Evolutionary conservation across 2,329 filamentous ascomycete genomes (phyloP), one percentile per base, ranked within the genome.

Genomic region (Anthostomella pinea): DNA sequence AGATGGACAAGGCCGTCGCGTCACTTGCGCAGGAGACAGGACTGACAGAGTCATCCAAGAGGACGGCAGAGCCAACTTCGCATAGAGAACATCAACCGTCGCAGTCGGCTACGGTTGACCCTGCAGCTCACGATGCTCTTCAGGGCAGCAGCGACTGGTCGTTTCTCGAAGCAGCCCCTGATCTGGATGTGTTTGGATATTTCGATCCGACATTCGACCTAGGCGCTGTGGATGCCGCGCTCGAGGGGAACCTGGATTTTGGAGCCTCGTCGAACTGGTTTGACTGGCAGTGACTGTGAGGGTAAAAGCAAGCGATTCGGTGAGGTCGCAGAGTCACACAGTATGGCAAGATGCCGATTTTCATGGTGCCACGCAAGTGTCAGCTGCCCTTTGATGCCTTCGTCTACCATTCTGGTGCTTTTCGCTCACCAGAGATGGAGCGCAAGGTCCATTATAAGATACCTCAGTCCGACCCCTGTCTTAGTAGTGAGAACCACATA

Each of bases 141-240:
- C 45, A 58, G 13, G 53, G 49, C 6, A 49, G 54, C 2, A 56
- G 68, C 5, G 68, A 72, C 40, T 66, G 67, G 35, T 66, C 63
- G 0, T 49, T 67, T 10, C 58, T 70, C 3, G 67, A 70, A 25
- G 58, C 65, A 3, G 57, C 69, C 17, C 67, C 67, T 1, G 71
- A 73, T 2, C 59, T 75, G n/a, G 72, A 77, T 28, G 60, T 77
- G 1, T 77, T 77, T 46, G 70, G 69, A 3, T 67, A 75, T 27
- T 74, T 78, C 17, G 74, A 75, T 31, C 73, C 73, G 3, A 73
- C 59, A 31, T 78, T 78, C 45, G 67, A 77, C 32, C 47, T 78
- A 1, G 66, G 65, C 16, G 73, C 73, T 0, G 69, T 77, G 16
- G 73, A 78, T 45, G 72, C 74, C 13, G 73, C 69, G 0, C 55